A percentile compares a stretch with the other conserved stretches of the same genome.
These are phyloP conservation scores for Secale cereale DNA, from an alignment of 176 grass and related monocot genomes.

Conservation along the genomic window DNA sequence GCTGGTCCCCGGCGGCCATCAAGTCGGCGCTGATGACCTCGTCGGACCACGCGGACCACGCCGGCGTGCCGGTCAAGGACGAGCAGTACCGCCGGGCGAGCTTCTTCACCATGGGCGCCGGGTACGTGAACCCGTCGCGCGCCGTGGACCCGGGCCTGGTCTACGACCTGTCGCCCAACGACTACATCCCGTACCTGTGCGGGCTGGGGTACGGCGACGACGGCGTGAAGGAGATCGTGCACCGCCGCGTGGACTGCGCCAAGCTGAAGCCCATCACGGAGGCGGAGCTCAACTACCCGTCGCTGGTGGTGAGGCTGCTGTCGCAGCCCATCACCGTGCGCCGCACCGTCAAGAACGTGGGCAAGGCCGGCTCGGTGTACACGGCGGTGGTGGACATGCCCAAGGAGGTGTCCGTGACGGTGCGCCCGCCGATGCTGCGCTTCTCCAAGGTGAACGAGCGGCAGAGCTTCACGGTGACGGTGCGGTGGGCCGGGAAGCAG, in stretches of 20 bases:
- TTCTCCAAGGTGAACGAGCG: constrained; percentile 53
- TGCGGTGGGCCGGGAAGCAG: constrained; percentile 46
- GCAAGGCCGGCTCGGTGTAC: constrained; percentile 41
- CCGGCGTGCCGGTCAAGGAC: constrained; percentile 50
- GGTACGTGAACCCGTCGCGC: constrained; percentile 63
- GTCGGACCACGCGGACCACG: constrained; percentile 17
- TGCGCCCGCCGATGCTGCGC: constrained; percentile 42
- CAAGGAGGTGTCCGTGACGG: constrained; percentile 37
- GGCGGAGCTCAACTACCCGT: constrained; percentile 75
- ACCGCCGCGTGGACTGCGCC: constrained; percentile 25
- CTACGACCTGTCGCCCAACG: constrained; percentile 50
- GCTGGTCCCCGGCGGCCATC: constrained; percentile 61
- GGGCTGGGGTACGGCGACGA: constrained; percentile 38
- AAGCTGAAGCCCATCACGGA: constrained; percentile 36
- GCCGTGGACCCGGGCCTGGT: constrained; percentile 63
- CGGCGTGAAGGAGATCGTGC: constrained; percentile 37
- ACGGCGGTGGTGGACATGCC: constrained; percentile 51
- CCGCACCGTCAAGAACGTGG: constrained; percentile 66
- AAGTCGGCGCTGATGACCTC: constrained; percentile 82
- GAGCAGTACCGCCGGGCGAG: constrained; percentile 52
- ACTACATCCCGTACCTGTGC: constrained; percentile 63
- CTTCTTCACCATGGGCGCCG: constrained; percentile 60
- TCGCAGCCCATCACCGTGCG: constrained; percentile 37
- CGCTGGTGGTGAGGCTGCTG: constrained; percentile 43
- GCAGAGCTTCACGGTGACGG: constrained; percentile 58